Conservation (phyloP, 345 rosid genomes). For the Xanthoceras sorbifolium region DNA sequence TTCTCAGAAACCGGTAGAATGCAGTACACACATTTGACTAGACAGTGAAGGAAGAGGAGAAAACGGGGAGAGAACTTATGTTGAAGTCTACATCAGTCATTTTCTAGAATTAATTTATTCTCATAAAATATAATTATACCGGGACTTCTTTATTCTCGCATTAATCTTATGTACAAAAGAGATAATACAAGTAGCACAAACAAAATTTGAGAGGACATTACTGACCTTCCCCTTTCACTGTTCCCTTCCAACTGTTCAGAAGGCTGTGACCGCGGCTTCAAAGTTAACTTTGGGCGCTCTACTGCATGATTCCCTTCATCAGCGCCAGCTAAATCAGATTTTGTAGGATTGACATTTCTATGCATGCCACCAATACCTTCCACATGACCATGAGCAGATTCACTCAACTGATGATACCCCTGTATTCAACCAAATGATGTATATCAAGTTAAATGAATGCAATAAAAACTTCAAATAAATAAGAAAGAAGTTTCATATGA, state of each 20-base stretch:
- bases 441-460: constrained; percentile 16
- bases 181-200: background rate
- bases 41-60: no score
- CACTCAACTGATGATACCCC: constrained; percentile 32
- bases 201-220: background rate
- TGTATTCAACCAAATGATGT: constrained; percentile 30
- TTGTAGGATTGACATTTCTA: constrained; percentile 33
- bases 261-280: constrained; percentile 65
- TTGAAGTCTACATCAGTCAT: background rate
- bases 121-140: background rate
- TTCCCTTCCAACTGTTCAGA: constrained; percentile 48
- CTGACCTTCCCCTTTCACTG: constrained; percentile 64
- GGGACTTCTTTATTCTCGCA: background rate
- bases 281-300: constrained; percentile 63
- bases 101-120: background rate
- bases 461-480: constrained; percentile 2
- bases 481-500: background rate
- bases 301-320: constrained; percentile 55
- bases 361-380: constrained; percentile 34
- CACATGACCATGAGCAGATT: constrained; percentile 28
- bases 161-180: background rate
- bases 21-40: no score
- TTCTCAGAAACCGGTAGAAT: background rate
- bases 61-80: background rate
- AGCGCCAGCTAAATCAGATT: constrained; percentile 38